Percentiles rank a stretch among this genome's conserved stretches.
Evolutionary conservation across 2,329 filamentous ascomycete species (phyloP).

Genomic region (Hymenoscyphus fraxineus): DNA sequence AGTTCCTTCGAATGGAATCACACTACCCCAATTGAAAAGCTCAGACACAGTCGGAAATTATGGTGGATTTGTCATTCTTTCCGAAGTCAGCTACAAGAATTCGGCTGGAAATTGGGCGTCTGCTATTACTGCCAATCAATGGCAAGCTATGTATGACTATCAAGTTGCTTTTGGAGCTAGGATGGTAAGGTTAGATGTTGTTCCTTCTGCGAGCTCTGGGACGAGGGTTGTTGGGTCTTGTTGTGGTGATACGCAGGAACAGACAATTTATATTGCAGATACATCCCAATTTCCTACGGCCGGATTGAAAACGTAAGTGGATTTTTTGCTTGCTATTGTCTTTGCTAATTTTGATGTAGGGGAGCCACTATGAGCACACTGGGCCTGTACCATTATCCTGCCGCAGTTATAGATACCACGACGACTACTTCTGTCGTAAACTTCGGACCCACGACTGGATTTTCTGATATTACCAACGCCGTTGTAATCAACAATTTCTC

Average conservation of each 20-base stretch:
- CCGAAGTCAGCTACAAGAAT: slow-evolving; percentile 40
- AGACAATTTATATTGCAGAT: slow-evolving; percentile 50
- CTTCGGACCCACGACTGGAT: slow-evolving; percentile 45
- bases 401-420: slow-evolving; percentile 49
- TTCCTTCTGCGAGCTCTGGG: slow-evolving; percentile 49
- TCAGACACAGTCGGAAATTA: slow-evolving; percentile 7
- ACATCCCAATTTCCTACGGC: slow-evolving; percentile 50
- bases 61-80: slow-evolving; percentile 41
- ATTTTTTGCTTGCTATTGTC: background rate
- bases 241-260: slow-evolving; percentile 45
- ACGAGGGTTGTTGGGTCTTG: slow-evolving; percentile 38
- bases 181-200: slow-evolving; percentile 58
- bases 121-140: slow-evolving; percentile 50
- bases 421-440: slow-evolving; percentile 52
- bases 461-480: slow-evolving; percentile 42
- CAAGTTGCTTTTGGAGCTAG: slow-evolving; percentile 54
- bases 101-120: slow-evolving; percentile 37
- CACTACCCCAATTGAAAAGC: slow-evolving; percentile 34
- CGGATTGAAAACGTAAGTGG: slow-evolving; percentile 39
- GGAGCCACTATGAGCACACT: slow-evolving; percentile 44
- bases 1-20: slow-evolving; percentile 48
- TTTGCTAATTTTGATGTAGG: slow-evolving; percentile 6
- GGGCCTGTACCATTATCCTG: slow-evolving; percentile 57
- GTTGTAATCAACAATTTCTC: slow-evolving; percentile 57
- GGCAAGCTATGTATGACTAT: slow-evolving; percentile 53